Evolutionary conservation across 768 basidiomycete species (phyloP), one percentile per base, ranked within the genome.

Genomic region (Amanita polypyramis): DNA sequence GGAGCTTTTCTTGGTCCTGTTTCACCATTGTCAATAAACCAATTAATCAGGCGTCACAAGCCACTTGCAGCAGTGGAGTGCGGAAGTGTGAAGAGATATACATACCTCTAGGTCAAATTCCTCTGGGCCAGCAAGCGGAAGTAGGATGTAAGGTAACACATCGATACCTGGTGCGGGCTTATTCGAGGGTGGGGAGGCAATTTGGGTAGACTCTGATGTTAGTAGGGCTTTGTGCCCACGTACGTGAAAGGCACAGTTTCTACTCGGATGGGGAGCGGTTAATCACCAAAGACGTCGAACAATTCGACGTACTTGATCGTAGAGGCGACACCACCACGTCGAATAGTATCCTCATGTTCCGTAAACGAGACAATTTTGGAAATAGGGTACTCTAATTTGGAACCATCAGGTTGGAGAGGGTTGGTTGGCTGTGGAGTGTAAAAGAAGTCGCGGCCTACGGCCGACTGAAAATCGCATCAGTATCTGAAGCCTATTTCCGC

Each of bases 91-190:
- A 27, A 47, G 20, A 21, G 15, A 15, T 17, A 39, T 19, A 47
- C 70, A 45, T 55, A 89, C 90, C 52, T 97, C 94, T 1, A 95
- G 71, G 49, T 96, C 93, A 51, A 89, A 82, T 64, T 98, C 96
- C 63, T 98, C 96, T 1, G 92, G 85, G 5, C 95, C 94, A 35
- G 95, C 92, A 2, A 99, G 70, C 0, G 96, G 95, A 0, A 94
- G 75, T 2, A 99, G 73, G 9, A 99, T 71, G 58, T 81, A 86
- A 0, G 90, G 85, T 8, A 98, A 72, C 2, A 85, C 77, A 62
- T 92, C 85, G 30, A 97, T 79, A 4, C 93, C 92, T 2, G 87
- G 79, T 2, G 83, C 79, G 2, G 62, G 63, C 11, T 58, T 56
- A n/a, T 65, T 67, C 14, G 81, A 80, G 1, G 85, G 79, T 3